Evolutionary conservation across 78 protist species (phyloP).

Genomic region (Guillardia theta): DNA sequence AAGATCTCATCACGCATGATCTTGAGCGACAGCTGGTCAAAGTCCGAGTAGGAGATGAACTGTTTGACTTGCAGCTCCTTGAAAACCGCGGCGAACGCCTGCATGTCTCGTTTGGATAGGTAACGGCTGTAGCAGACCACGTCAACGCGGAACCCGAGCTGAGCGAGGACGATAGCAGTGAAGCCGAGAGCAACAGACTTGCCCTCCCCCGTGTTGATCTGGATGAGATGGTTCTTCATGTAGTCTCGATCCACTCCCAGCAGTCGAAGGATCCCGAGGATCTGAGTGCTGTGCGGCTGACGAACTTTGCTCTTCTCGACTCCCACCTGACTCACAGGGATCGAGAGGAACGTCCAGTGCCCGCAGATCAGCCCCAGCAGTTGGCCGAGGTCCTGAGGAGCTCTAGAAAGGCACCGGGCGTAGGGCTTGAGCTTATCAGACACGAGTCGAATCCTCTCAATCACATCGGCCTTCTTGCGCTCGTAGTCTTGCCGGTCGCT

Average conservation of each 20-base stretch:
- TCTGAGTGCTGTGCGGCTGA: constrained; percentile 8
- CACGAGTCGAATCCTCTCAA: neutral
- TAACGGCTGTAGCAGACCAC: neutral
- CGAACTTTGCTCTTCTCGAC: neutral
- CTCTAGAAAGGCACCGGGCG: neutral
- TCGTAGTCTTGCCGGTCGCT: neutral
- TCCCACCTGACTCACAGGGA: neutral
- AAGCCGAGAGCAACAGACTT: neutral
- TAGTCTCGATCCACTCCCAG: neutral
- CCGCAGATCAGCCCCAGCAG: neutral
- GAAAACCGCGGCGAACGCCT: neutral
- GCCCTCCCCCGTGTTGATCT: neutral
- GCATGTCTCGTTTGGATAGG: neutral
- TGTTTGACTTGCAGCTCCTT: neutral
- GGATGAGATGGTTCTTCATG: neutral
- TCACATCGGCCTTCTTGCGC: neutral
- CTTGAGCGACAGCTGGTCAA: neutral
- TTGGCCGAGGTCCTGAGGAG: neutral
- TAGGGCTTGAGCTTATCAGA: neutral
- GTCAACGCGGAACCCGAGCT: neutral
- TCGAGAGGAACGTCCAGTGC: neutral
- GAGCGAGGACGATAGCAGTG: neutral
- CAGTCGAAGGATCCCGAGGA: neutral
- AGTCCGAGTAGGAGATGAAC: neutral
- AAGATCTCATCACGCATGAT: neutral